Conservation (phyloP, 2,329 filamentous ascomycete species). For the Macrophomina phaseolina region DNA sequence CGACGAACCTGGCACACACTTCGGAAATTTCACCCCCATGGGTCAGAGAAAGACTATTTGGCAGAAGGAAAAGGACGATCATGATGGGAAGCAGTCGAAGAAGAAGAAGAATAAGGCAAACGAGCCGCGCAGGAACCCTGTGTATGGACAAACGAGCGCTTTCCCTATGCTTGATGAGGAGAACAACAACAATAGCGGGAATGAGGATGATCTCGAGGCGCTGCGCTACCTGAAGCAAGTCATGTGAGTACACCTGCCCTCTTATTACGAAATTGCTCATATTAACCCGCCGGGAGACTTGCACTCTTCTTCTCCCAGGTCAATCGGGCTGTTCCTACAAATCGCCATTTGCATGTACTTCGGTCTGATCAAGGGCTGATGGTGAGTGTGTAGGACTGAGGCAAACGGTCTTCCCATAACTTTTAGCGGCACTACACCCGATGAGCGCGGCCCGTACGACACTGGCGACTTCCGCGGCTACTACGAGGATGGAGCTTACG, state of each 20-base stretch:
- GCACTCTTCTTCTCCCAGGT: slow-evolving; percentile 10
- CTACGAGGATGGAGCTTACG: slow-evolving; percentile 81
- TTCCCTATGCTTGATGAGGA: slow-evolving; percentile 36
- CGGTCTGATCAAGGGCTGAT: slow-evolving; percentile 32
- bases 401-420: slow-evolving; percentile 72
- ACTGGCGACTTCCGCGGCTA: slow-evolving; percentile 65
- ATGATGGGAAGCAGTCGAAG: slow-evolving; percentile 7
- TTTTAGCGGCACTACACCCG: slow-evolving; percentile 44
- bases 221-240: slow-evolving; percentile 44
- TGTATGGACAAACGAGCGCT: slow-evolving; percentile 31
- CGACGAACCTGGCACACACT: slow-evolving; percentile 33
- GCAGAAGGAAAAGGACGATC: neutral
- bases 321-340: neutral
- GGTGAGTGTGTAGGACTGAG: slow-evolving; percentile 65
- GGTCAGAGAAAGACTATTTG: slow-evolving; percentile 3
- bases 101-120: slow-evolving; percentile 14
- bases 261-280: neutral
- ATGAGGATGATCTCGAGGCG: slow-evolving; percentile 39
- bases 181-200: neutral
- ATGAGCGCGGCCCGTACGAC: slow-evolving; percentile 51
- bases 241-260: slow-evolving; percentile 31
- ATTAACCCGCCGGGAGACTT: slow-evolving; percentile 19
- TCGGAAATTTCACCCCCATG: neutral
- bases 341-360: slow-evolving; percentile 1
- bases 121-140: slow-evolving; percentile 11